Conservation (phyloP, 2,329 filamentous ascomycete genomes). For the Paraconiothyrium sp. region DNA sequence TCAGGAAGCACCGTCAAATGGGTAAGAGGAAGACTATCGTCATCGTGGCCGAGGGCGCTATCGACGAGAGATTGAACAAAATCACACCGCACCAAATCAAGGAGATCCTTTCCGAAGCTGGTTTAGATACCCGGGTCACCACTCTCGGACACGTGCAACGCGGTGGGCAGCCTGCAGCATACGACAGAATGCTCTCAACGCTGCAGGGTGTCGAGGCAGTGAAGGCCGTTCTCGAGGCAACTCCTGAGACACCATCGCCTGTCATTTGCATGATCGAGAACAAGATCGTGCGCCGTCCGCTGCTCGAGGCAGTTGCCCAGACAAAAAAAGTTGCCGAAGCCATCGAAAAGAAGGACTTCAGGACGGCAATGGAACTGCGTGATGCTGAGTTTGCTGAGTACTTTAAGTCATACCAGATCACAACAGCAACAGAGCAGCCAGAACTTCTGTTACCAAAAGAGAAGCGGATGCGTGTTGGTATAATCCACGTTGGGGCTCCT, state of each 20-base stretch:
- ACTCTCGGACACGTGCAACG: constrained; percentile 97
- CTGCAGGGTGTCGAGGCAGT: constrained; percentile 69
- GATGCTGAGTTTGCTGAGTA: constrained; percentile 96
- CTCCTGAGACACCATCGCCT: constrained; percentile 86
- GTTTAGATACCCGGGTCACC: constrained; percentile 93
- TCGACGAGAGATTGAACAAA: constrained; percentile 75
- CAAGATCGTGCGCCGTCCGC: constrained; percentile 89
- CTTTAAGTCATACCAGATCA: constrained; percentile 89
- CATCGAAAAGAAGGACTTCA: constrained; percentile 87
- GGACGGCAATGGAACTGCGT: constrained; percentile 83
- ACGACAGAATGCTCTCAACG: constrained; percentile 92
- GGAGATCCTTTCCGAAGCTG: constrained; percentile 81
- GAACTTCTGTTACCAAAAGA: constrained; percentile 72
- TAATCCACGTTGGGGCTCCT: constrained; percentile 95
- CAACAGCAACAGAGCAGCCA: constrained; percentile 81
- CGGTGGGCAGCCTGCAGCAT: constrained; percentile 90
- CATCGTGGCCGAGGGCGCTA: constrained; percentile 92
- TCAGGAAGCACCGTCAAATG: constrained; percentile 76
- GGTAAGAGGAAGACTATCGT: constrained; percentile 99
- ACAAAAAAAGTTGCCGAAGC: constrained; percentile 85
- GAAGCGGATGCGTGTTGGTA: constrained; percentile 91
- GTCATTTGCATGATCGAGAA: constrained; percentile 98
- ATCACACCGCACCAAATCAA: constrained; percentile 86
- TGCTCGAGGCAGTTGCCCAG: constrained; percentile 87
- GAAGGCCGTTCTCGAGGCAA: constrained; percentile 55